These are phyloP conservation scores for Cyanodermella asteris DNA, from an alignment of 2,329 filamentous ascomycete genomes.

Conservation along the genomic window DNA sequence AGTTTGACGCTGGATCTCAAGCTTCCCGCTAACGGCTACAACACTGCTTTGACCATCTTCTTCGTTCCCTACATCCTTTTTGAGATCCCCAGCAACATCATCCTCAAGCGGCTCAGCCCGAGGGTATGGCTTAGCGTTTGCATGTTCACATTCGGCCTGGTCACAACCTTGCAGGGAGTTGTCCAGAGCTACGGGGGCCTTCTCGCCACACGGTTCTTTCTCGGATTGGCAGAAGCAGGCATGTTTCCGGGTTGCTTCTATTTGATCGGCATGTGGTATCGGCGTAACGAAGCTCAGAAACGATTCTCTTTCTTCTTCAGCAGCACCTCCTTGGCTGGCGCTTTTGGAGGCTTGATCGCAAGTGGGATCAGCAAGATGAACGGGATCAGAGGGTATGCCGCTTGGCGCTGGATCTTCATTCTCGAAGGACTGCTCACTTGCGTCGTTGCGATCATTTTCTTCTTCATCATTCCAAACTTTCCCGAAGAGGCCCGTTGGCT, in stretches of 20 bases:
- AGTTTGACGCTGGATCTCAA: slow-evolving; percentile 39
- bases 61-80: slow-evolving; percentile 52
- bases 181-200: slow-evolving; percentile 58
- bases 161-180: slow-evolving; percentile 54
- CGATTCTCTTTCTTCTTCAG: slow-evolving; percentile 89
- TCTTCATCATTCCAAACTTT: slow-evolving; percentile 52
- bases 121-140: slow-evolving; percentile 55
- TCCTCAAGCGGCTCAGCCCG: slow-evolving; percentile 46
- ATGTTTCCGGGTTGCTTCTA: slow-evolving; percentile 48
- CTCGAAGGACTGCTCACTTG: slow-evolving; percentile 40
- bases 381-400: slow-evolving; percentile 32
- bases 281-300: slow-evolving; percentile 67
- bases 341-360: slow-evolving; percentile 40
- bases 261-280: slow-evolving; percentile 76
- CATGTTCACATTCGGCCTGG: slow-evolving; percentile 66
- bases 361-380: slow-evolving; percentile 37
- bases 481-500: slow-evolving; percentile 57
- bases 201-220: slow-evolving; percentile 62
- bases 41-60: slow-evolving; percentile 58
- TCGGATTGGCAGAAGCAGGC: slow-evolving; percentile 55
- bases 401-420: slow-evolving; percentile 34
- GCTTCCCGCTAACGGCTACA: slow-evolving; percentile 39
- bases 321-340: slow-evolving; percentile 38
- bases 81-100: slow-evolving; percentile 52
- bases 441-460: slow-evolving; percentile 38